These are phyloP conservation scores for Ophiostoma piceae DNA, from an alignment of 2,329 filamentous ascomycete genomes.

Conservation along the genomic window DNA sequence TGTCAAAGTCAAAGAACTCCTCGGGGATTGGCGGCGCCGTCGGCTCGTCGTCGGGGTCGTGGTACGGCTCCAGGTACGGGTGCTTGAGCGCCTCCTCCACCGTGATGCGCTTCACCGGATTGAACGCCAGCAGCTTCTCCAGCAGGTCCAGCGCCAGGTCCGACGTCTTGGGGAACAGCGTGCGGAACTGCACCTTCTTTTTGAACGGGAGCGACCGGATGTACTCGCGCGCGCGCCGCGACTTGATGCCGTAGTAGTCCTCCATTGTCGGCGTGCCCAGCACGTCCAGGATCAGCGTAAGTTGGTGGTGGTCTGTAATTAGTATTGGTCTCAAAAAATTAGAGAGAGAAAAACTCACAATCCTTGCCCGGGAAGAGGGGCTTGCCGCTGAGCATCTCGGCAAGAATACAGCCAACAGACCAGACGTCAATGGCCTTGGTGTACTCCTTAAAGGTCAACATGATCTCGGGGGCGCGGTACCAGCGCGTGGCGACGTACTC, in stretches of 20 bases:
- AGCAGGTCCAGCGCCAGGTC: constrained; percentile 88
- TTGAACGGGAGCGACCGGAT: constrained; percentile 97
- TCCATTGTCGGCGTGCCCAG: constrained; percentile 99
- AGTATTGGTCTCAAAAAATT: not conserved
- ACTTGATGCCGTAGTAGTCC: constrained; percentile 99
- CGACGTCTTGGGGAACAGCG: constrained; percentile 98
- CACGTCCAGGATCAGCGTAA: constrained; percentile 94
- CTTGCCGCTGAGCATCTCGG: constrained; percentile 98
- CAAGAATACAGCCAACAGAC: constrained; percentile 96
- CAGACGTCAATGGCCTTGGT: constrained; percentile 99
- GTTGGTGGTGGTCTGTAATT: constrained; percentile 80
- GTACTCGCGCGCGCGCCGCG: constrained; percentile 91
- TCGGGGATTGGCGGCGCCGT: constrained; percentile 94
- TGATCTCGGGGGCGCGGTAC: constrained; percentile 98
- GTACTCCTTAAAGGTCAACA: constrained; percentile 99
- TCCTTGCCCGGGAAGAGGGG: constrained; percentile 97
- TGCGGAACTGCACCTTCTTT: constrained; percentile 98
- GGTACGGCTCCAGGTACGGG: constrained; percentile 96
- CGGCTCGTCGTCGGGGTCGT: constrained; percentile 97
- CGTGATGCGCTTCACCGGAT: constrained; percentile 96
- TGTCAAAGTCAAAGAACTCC: constrained; percentile 99
- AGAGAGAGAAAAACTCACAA: constrained; percentile 55
- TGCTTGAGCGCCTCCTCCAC: constrained; percentile 97
- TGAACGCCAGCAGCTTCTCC: constrained; percentile 94
- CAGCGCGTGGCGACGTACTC: constrained; percentile 99